Evolutionary conservation across 1,284 basidiomycete species (phyloP), one percentile per base, ranked within the genome.

Genomic region (Neolentinus lepideus): DNA sequence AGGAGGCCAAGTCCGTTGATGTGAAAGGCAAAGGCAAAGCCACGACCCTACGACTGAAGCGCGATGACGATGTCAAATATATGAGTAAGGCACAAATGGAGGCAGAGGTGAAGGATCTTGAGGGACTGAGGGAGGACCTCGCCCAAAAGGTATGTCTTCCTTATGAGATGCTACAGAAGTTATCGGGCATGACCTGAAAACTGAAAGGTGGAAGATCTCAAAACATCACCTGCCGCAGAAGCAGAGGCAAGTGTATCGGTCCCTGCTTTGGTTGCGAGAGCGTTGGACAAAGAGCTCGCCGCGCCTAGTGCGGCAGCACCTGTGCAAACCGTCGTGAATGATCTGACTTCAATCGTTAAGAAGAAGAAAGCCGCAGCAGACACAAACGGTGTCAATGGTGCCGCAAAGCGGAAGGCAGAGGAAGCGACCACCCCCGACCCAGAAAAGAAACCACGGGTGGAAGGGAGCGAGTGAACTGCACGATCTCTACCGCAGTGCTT

Each of bases 131-230:
- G 61, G 85, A 85, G 60, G 93, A 95, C 66, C 71, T 96, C 26
- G 85, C 85, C 3, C 69, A 88, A 52, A 94, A 94, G 84, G 91
- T 89, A 38, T n/a, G 22, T 29, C 22, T n/a, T 4, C 6, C 8
- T 51, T n/a, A 25, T n/a, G 48, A 25, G 16, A 21, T 29, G 21
- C 21, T 29, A 29, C 10, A 9, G 6, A 51, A n/a, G 21, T n/a
- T 25, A n/a, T 10, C 6, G 10, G n/a, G n/a, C n/a, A 9, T n/a
- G n/a, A 25, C 48, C n/a, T n/a, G 21, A 9, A 51, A 11, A 48
- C n/a, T 10, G 6, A 14, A 60, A 92, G 90, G 82, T 94, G 19
- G 93, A 95, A 54, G 92, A 95, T 63, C 76, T 95, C 25, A 93
- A 91, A 68, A 83, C 83, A 2, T 78, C 84, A 3, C 91, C 92